Evolutionary conservation across 2,329 filamentous ascomycete species (phyloP), one percentile per base, ranked within the genome.

Genomic region (Huntiella savannae): DNA sequence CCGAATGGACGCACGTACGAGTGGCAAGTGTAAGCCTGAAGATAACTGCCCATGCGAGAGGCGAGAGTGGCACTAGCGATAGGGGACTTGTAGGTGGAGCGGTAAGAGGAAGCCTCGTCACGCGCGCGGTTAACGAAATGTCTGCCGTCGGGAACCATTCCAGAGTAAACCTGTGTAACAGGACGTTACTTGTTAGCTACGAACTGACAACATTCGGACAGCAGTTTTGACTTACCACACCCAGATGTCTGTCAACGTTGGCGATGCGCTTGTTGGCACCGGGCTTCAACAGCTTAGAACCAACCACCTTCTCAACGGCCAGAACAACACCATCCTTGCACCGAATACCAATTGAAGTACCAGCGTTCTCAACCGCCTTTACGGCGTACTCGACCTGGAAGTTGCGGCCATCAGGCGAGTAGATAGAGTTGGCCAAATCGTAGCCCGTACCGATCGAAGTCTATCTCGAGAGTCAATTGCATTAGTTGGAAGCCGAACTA

Each of bases 391-490:
- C 91, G 64, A 92, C 85, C 67, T 98, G 91, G 66, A 98, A 98
- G 66, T 98, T 98, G 57, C 91, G 83, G 61, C 91, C 91, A 68
- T 98, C 91, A 54, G 91, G 91, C 42, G 91, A 96, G 73, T 96
- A 98, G 70, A 96, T 92, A 60, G 91, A 96, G 75, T 98, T 98
- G 63, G 85, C 85, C 58, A 98, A 81, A 77, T 98, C 91, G 70
- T 98, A 98, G 60, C 91, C 91, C 59, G 91, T 98, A 62, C 91
- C 91, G 82, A 98, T 98, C 61, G 91, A 98, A 60, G 91, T 98
- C 91, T 98, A 55, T 34, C 38, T 28, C 22, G 17, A 34, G 42
- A 6, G 38, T 33, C 11, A 36, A 41, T 15, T 17, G 39, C 6
- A 34, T 40, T 35, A 19, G 36, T 33, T 15, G 5, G 16, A 22